Base-by-base conservation (phyloP, 345 rosid species). In the Acer saccharum region DNA sequence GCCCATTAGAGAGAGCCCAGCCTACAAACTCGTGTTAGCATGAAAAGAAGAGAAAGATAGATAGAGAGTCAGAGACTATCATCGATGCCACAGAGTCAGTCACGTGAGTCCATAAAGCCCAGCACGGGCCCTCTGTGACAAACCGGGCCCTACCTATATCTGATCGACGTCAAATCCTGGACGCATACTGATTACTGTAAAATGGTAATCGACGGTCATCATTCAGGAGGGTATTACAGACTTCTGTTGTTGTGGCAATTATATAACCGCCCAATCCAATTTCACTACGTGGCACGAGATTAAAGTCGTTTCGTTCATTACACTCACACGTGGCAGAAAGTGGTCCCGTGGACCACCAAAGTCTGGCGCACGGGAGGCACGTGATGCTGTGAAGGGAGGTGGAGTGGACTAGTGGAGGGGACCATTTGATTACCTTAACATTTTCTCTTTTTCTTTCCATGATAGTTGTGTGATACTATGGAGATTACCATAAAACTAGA, bases 1-100 rank as follows among this genome's bases (percentile, higher is more conserved):
- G 76, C 41, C 60, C 76, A 27, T 2, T 29, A 4, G 9, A 17
- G 52, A 52, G 65, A 35, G 52, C 65, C 54, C 65, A 52, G 72
- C 21, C 35, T n/a, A 32, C 21, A 60, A 11, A 55, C 78, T 55
- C 57, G 65, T 21, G 78, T 67, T 21, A n/a, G 63, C 76, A 27
- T 77, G n/a, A 71, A 77, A 70, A 70, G 75, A 50, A 63, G 80
- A 62, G 80, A 77, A 77, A 77, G 35, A 46, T 43, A 43, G 2
- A 43, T 7, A 17, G 14, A 48, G 46, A 29, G 55, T 50, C 71
- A 39, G 65, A n/a, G 3, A 35, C 35, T 20, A 75, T 35, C 20
- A 54, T 27, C 50, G 27, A 7, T 7, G 20, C 27, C 27, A 60
- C 27, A 35, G 12, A 10, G 60, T 23, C 23, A 10, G 32, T 32